Percentiles rank a stretch among this genome's conserved stretches.
Evolutionary conservation across 2,329 filamentous ascomycete species (phyloP).

Genomic region (Thyridium curvatum): DNA sequence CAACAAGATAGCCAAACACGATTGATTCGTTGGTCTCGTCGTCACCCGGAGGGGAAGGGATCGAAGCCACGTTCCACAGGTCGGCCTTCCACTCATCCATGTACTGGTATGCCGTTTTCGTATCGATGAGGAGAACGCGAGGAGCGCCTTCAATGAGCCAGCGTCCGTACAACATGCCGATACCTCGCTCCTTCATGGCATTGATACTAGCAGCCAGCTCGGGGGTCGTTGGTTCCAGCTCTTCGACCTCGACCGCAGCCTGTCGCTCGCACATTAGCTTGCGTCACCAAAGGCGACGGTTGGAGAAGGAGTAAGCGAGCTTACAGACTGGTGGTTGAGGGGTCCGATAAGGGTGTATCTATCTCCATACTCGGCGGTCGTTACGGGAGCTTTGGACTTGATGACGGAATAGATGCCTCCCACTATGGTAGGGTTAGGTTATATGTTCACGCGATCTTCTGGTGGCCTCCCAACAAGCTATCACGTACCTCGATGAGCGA

Average conservation of each 20-base stretch:
- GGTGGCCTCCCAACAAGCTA: background rate
- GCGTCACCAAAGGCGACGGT: background rate
- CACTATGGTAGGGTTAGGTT: slow-evolving; percentile 46
- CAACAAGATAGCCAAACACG: slow-evolving; percentile 93
- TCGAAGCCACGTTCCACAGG: slow-evolving; percentile 86
- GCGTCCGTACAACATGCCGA: slow-evolving; percentile 84
- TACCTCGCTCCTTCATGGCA: slow-evolving; percentile 88
- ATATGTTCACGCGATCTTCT: background rate
- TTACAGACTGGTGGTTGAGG: slow-evolving; percentile 82
- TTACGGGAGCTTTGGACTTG: slow-evolving; percentile 97
- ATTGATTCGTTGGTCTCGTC: slow-evolving; percentile 97
- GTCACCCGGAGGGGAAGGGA: slow-evolving; percentile 87
- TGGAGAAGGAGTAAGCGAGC: slow-evolving; percentile 19
- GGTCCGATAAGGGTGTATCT: slow-evolving; percentile 93
- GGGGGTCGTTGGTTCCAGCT: slow-evolving; percentile 75
- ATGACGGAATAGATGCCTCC: slow-evolving; percentile 98
- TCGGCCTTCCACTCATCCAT: slow-evolving; percentile 96
- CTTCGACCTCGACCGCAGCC: slow-evolving; percentile 97
- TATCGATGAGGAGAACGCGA: slow-evolving; percentile 89
- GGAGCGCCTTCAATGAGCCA: slow-evolving; percentile 98
- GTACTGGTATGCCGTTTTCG: slow-evolving; percentile 84
- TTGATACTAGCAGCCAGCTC: slow-evolving; percentile 77
- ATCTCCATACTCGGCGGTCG: slow-evolving; percentile 96
- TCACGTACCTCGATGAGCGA: slow-evolving; percentile 81
- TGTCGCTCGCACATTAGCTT: slow-evolving; percentile 26